Percentiles rank a stretch among this genome's conserved stretches.
These are phyloP conservation scores for Kwoniella sp. DNA, from an alignment of 768 basidiomycete genomes.

Conservation along the genomic window DNA sequence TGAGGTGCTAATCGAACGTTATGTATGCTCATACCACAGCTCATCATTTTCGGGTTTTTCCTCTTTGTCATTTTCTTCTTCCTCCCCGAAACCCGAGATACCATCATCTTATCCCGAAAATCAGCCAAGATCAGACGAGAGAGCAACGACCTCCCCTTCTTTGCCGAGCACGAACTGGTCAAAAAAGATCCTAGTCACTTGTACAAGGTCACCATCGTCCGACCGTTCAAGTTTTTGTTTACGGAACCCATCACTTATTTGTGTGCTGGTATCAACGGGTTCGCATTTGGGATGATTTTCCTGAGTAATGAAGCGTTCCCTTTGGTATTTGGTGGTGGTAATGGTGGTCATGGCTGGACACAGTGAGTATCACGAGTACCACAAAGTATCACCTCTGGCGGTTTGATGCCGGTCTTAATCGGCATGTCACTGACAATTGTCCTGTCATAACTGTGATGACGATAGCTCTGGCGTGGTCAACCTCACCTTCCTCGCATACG, in stretches of 20 bases:
- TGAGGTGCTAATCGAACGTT: too few relatives aligned
- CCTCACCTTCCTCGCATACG: conserved; percentile 42
- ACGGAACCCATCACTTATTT: conserved; percentile 51
- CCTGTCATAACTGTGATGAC: not conserved
- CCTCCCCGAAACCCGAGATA: conserved; percentile 44
- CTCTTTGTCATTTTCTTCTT: conserved; percentile 33
- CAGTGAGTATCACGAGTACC: conserved; percentile 23
- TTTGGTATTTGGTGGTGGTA: conserved; percentile 42
- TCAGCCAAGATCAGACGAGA: conserved; percentile 31
- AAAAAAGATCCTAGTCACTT: conserved; percentile 41
- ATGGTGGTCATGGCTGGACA: conserved; percentile 44
- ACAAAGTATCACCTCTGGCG: not conserved
- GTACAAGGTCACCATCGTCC: conserved; percentile 41
- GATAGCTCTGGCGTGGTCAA: conserved; percentile 41
- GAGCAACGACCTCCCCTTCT: conserved; percentile 30
- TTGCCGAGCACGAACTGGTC: conserved; percentile 43
- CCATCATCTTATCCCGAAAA: conserved; percentile 36
- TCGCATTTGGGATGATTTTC: conserved; percentile 47
- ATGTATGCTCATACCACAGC: conserved; percentile 14
- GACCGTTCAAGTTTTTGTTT: conserved; percentile 46
- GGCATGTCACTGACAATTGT: not conserved
- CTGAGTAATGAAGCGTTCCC: conserved; percentile 48
- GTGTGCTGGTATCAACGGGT: conserved; percentile 45
- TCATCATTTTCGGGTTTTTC: conserved; percentile 40
- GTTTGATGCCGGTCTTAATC: too few relatives aligned